Conservation (phyloP, 2,329 filamentous ascomycete species). For the Tolypocladium album region DNA sequence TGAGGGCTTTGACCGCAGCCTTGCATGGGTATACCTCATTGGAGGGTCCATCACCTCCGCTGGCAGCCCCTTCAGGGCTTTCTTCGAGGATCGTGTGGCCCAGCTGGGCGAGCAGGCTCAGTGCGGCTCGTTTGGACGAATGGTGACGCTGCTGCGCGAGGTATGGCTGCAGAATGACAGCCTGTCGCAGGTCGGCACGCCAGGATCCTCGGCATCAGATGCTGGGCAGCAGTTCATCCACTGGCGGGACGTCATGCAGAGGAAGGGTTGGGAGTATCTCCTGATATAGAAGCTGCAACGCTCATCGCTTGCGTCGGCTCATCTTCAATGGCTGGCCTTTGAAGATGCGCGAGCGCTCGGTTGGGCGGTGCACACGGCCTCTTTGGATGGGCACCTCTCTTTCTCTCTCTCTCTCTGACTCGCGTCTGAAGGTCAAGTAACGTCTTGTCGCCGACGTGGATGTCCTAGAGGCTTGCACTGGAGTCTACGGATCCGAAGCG, state of each 20-base stretch:
- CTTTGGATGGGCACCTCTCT: slow-evolving; percentile 1
- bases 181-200: slow-evolving; percentile 24
- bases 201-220: slow-evolving; percentile 23
- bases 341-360: slow-evolving; percentile 12
- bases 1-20: slow-evolving; percentile 76
- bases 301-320: slow-evolving; percentile 5
- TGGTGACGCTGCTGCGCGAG: slow-evolving; percentile 67
- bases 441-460: background rate
- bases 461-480: background rate
- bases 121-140: slow-evolving; percentile 77
- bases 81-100: slow-evolving; percentile 66
- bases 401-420: background rate
- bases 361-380: slow-evolving; percentile 7
- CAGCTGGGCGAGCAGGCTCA: slow-evolving; percentile 67
- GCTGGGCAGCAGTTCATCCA: slow-evolving; percentile 58
- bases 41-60: slow-evolving; percentile 69
- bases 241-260: slow-evolving; percentile 91
- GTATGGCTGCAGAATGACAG: slow-evolving; percentile 73
- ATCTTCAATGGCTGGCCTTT: slow-evolving; percentile 26
- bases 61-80: slow-evolving; percentile 61
- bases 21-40: slow-evolving; percentile 89
- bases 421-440: background rate
- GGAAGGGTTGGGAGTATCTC: slow-evolving; percentile 86
- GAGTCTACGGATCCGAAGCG: background rate
- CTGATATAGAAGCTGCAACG: slow-evolving; percentile 50